A percentile compares a stretch with the other conserved stretches of the same genome.
phyloP scores from a whole-genome alignment of 1,139 yeast species.

The Taphrina deformans region DNA sequence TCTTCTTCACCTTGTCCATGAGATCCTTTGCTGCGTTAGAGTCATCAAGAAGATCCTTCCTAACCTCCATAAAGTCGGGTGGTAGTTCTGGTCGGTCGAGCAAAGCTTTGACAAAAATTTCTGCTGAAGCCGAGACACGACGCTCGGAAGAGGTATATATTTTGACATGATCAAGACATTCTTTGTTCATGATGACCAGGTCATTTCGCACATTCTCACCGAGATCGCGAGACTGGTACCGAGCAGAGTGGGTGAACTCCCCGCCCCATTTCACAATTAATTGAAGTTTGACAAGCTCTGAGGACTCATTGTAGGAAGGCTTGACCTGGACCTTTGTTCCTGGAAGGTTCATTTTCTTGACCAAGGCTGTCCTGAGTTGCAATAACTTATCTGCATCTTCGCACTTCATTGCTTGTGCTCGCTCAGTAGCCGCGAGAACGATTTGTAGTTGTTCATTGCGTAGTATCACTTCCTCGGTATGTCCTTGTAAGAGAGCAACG shows the following conservation, averaged over 20 bases:
- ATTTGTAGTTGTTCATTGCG: slow-evolving; percentile 81
- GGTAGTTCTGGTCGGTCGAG: slow-evolving; percentile 73
- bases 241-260: slow-evolving; percentile 97
- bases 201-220: slow-evolving; percentile 97
- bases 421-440: slow-evolving; percentile 77
- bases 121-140: slow-evolving; percentile 88
- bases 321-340: slow-evolving; percentile 96
- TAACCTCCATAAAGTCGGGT: slow-evolving; percentile 73
- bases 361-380: slow-evolving; percentile 78
- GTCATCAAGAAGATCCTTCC: slow-evolving; percentile 92
- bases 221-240: slow-evolving; percentile 88
- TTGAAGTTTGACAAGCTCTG: slow-evolving; percentile 91
- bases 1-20: slow-evolving; percentile 97
- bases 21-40: slow-evolving; percentile 97
- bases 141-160: slow-evolving; percentile 92
- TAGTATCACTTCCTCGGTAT: slow-evolving; percentile 91
- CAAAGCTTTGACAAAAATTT: slow-evolving; percentile 78
- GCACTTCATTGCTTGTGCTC: slow-evolving; percentile 72
- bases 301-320: slow-evolving; percentile 66
- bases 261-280: slow-evolving; percentile 98
- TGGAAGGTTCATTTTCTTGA: slow-evolving; percentile 83
- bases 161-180: slow-evolving; percentile 78
- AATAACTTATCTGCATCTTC: slow-evolving; percentile 78
- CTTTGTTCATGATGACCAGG: slow-evolving; percentile 77
- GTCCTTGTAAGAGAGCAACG: slow-evolving; percentile 85